Evolutionary conservation across 2,329 filamentous ascomycete genomes (phyloP), one percentile per base, ranked within the genome.

Genomic region (Monosporascus sp.): DNA sequence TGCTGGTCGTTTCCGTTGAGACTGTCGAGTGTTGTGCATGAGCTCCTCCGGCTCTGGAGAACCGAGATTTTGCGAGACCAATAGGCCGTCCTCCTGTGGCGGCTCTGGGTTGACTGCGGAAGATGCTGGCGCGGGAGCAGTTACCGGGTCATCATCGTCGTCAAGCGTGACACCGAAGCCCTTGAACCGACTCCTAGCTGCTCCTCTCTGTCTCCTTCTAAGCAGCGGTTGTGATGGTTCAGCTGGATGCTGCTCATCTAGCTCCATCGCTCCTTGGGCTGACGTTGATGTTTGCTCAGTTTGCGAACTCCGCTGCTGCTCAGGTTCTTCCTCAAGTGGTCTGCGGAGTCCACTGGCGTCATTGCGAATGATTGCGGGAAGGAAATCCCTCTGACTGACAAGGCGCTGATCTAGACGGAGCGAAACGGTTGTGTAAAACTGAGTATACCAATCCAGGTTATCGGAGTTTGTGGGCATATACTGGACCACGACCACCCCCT

Each of bases 321-420:
- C 43, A 49, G 60, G 65, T 54, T 76, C 77, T 41, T 81, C 72
- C 58, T 87, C 78, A 3, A 95, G 78, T 6, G 85, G 80, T 38
- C 85, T 81, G 54, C 89, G 85, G 20, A 97, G 75, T 44, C 81
- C 79, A 55, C 80, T 83, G 7, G 90, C 83, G 71, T 97, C 87
- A 49, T 87, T 88, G n/a, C 78, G 84, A 27, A 97, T 73, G 46
- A 99, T 94, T 1, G 89, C 89, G 68, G 96, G 91, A 2, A 99
- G 78, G 57, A 99, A 96, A 62, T 97, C 92, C 54, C 88, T 91
- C 65, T 97, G 91, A 61, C 93, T 85, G 51, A 97, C 86, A 2
- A 91, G 85, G 4, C 91, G 84, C 67, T 96, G 91, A 56, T 91
- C 87, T 14, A 95, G 79, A 46, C 83, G 77, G 20, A 86, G 68